Conservation (phyloP, 2,329 filamentous ascomycete species). For the Talaromyces pinophilus region DNA sequence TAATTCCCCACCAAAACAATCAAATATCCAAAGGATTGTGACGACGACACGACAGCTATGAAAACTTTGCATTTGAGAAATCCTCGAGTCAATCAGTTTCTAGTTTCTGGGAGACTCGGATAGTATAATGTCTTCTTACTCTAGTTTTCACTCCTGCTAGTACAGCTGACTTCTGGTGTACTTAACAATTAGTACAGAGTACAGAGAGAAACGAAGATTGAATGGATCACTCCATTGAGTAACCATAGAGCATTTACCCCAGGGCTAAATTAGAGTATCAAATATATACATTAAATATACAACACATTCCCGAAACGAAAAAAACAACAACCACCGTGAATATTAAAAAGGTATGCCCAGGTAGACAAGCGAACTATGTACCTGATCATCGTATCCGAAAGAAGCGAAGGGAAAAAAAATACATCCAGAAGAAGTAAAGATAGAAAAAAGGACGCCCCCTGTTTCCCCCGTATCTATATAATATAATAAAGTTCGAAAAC, state of each 20-base stretch:
- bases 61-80: neutral
- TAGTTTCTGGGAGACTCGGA: neutral
- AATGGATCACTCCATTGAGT: neutral
- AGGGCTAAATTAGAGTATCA: neutral
- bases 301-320: neutral
- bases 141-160: neutral
- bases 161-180: neutral
- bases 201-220: neutral
- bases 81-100: neutral
- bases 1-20: neutral
- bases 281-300: slow-evolving; percentile 10
- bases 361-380: neutral
- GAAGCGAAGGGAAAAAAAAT: neutral
- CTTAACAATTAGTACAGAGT: neutral
- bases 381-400: neutral
- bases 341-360: neutral
- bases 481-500: too few relatives aligned
- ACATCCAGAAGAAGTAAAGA: neutral
- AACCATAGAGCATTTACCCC: neutral
- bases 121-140: neutral
- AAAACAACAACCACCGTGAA: neutral
- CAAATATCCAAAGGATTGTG: neutral
- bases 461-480: neutral
- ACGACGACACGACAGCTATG: neutral
- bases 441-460: neutral